Base-by-base conservation (phyloP, 306 rosid genomes). In the Corylus heterophylla region DNA sequence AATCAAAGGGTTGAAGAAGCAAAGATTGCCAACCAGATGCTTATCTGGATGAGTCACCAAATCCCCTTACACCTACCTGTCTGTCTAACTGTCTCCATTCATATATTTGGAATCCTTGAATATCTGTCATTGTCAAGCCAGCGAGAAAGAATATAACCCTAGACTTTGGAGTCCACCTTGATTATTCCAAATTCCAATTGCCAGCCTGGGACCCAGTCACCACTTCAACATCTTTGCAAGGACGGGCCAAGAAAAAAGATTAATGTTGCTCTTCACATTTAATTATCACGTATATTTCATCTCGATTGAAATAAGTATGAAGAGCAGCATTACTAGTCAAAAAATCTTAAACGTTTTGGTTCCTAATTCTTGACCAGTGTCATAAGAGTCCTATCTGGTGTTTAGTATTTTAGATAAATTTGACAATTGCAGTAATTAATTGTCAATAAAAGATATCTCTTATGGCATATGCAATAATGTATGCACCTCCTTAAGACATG, bases 111-210 rank as follows among this genome's bases (percentile, higher is more conserved):
- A 64, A 39, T 6, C 7, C 13, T 16, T 18, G 48, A 35, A 29
- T 64, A 17, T 47, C 13, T 64, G 71, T 64, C 68, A 37, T 7
- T 64, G 71, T 64, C 68, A 37, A 64, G 72, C 72, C 51, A 68
- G 16, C 31, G 3, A 18, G 8, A 37, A 42, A 37, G 71, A 64
- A 64, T 64, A 35, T 7, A 64, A 10, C 51, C 72, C n/a, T 68
- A 39, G 72, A 42, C 72, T 42, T 68, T 18, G 8, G 13, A 4
- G 50, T 42, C 72, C 49, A 16, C 72, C 51, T 68, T 16, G 22
- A 8, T 20, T 12, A 12, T 67, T 42, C 72, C 22, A 68, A 8
- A 12, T 67, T 42, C 72, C 22, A 39, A 7, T 67, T 42, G 49
- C 72, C 72, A 67, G 50, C 51, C 27, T 9, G 48, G 12, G 35